phyloP scores from a whole-genome alignment of 306 rosid genomes.

The cucumber (Cucumis sativus) region DNA sequence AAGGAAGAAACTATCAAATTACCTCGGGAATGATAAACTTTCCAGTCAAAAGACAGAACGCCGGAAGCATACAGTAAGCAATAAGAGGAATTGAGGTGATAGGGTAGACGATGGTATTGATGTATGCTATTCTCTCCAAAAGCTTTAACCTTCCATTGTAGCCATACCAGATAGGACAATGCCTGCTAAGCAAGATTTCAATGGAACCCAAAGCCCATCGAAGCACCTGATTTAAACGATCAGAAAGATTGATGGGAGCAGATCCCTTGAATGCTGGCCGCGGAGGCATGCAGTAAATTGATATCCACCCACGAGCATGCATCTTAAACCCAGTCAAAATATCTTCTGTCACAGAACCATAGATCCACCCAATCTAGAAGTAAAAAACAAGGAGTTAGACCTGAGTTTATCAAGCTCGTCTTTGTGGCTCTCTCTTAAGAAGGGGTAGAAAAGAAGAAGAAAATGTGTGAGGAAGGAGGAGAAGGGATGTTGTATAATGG shows the following conservation, averaged over 20 bases:
- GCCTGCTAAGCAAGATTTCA: constrained; percentile 94
- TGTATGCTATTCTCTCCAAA: constrained; percentile 83
- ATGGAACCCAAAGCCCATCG: constrained; percentile 99
- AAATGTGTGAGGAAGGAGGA: neutral
- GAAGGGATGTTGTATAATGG: neutral
- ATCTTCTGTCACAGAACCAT: constrained; percentile 99
- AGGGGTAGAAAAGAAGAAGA: neutral
- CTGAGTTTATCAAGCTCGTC: neutral
- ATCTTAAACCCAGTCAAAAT: constrained; percentile 97
- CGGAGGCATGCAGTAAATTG: constrained; percentile 92
- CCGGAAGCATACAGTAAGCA: constrained; percentile 89
- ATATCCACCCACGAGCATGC: constrained; percentile 99
- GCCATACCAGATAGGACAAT: constrained; percentile 99
- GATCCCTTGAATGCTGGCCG: constrained; percentile 99
- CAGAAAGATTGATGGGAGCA: constrained; percentile 99
- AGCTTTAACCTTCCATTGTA: constrained; percentile 69
- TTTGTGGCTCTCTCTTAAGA: neutral
- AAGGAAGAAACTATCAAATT: neutral
- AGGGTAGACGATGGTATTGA: constrained; percentile 93
- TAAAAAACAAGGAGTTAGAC: neutral
- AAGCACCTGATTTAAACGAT: constrained; percentile 97
- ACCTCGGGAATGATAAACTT: constrained; percentile 99
- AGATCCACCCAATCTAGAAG: constrained; percentile 97
- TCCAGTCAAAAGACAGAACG: constrained; percentile 87
- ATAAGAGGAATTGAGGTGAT: constrained; percentile 80